Conservation (phyloP, 2,329 filamentous ascomycete species). For the Onygena corvina region DNA sequence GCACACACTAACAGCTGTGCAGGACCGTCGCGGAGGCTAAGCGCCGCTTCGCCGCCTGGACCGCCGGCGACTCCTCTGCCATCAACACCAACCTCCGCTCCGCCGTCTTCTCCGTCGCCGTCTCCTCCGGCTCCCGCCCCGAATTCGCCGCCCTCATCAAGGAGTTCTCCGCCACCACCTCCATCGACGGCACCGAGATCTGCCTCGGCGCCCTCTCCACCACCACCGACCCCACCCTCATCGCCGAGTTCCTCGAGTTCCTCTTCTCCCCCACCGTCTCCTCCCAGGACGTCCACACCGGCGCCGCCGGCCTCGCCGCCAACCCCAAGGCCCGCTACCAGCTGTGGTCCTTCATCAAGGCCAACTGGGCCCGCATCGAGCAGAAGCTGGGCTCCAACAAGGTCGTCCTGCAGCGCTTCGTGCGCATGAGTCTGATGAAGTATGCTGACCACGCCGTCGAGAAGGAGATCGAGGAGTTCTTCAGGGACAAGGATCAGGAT, state of each 20-base stretch:
- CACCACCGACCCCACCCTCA: conserved; percentile 55
- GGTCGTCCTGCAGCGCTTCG: conserved; percentile 77
- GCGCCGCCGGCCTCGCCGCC: conserved; percentile 57
- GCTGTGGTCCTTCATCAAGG: conserved; percentile 77
- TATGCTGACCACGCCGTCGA: conserved; percentile 61
- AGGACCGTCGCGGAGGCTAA: conserved; percentile 62
- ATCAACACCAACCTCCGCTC: conserved; percentile 72
- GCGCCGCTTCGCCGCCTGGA: conserved; percentile 70
- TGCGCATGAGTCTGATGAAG: conserved; percentile 64
- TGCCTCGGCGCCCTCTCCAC: conserved; percentile 64
- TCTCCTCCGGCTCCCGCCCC: conserved; percentile 58
- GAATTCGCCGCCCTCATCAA: conserved; percentile 67
- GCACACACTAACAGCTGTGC: conserved; percentile 10
- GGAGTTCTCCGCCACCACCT: conserved; percentile 70
- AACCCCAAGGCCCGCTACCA: conserved; percentile 62
- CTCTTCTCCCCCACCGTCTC: conserved; percentile 75
- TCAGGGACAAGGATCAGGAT: conserved; percentile 70
- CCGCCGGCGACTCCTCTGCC: conserved; percentile 48
- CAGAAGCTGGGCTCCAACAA: conserved; percentile 66
- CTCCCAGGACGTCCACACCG: conserved; percentile 75
- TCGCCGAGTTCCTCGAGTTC: conserved; percentile 57
- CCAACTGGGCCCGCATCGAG: conserved; percentile 64
- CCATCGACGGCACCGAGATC: conserved; percentile 84
- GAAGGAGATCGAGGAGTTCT: conserved; percentile 72
- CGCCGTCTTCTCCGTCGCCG: conserved; percentile 66